Base-by-base conservation (phyloP, 2,329 filamentous ascomycete genomes). In the Colletotrichum sp. region DNA sequence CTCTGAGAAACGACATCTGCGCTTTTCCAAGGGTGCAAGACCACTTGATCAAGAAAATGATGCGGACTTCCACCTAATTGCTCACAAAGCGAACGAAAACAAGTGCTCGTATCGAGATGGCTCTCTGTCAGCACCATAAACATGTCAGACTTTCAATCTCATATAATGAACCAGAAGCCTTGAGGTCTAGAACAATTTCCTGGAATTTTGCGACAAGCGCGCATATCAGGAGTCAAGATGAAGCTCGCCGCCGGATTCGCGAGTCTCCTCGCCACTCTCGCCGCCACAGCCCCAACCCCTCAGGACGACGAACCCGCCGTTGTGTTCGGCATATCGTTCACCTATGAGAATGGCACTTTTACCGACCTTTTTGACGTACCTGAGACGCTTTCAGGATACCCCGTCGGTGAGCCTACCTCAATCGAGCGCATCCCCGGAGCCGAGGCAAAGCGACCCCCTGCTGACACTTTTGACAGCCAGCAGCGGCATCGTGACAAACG, bases 381-480 rank as follows among this genome's bases (percentile, higher is more conserved):
- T 67, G 74, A 75, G 63, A 75, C 73, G 57, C 44, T 75, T 15
- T 73, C 70, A 63, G 73, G 69, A 44, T 76, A 57, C 24, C 24
- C 28, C 12, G 60, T 75, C 66, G 71, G 65, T 60, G 52, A 36
- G 48, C 3, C 36, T 67, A 39, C 28, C 71, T 74, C 26, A 60
- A 75, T 68, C 44, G 36, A 71, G 71, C 68, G 18, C 32, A n/a
- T 18, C 44, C 7, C 73, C 69, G 63, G 26, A 64, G 63, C 68
- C 68, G 57, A 70, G 68, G 68, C 57, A 63, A 36, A 44, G 28
- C 55, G 28, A 36, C 30, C 26, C 55, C 55, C 62, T 70, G 57
- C 57, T 52, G 26, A 70, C 69, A 72, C 36, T 6, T 55, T 52
- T 52, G 59, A 66, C 66, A 76, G 65, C n/a, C 10, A 66, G 71